Conservation (phyloP, 257 asterid genomes). For the Solanum etuberosum region DNA sequence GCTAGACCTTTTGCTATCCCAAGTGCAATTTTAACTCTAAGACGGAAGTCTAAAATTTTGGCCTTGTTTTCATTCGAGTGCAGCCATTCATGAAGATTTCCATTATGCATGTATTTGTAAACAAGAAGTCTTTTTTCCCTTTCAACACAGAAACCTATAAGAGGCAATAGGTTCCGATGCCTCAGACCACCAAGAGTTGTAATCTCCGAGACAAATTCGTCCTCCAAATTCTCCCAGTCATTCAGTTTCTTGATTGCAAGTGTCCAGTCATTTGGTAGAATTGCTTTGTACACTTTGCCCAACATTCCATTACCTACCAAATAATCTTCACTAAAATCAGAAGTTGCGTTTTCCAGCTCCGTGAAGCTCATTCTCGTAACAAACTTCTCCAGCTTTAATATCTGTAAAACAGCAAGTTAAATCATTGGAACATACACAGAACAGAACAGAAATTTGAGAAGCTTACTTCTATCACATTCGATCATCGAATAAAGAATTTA, state of each 20-base stretch:
- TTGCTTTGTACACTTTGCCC: slow-evolving; percentile 11
- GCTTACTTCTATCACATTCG: neutral
- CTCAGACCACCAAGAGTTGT: slow-evolving; percentile 6
- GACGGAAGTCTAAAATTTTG: neutral
- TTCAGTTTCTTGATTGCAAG: slow-evolving; percentile 5
- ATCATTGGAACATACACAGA: neutral
- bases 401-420: neutral
- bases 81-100: slow-evolving; percentile 15
- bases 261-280: neutral
- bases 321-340: neutral
- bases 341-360: slow-evolving; percentile 3
- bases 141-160: slow-evolving; percentile 9
- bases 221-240: neutral
- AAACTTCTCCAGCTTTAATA: slow-evolving; percentile 11
- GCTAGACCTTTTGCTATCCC: slow-evolving; percentile 10
- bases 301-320: neutral
- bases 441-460: neutral
- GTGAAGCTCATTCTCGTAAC: slow-evolving; percentile 2
- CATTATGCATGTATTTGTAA: slow-evolving; percentile 17
- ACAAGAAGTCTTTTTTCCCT: neutral
- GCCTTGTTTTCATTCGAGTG: neutral
- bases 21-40: slow-evolving; percentile 13
- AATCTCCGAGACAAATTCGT: slow-evolving; percentile 2
- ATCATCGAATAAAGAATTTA: neutral
- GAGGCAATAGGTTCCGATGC: slow-evolving; percentile 10